Conservation (phyloP, 2,329 filamentous ascomycete species). For the Zopfia rhizophila region DNA sequence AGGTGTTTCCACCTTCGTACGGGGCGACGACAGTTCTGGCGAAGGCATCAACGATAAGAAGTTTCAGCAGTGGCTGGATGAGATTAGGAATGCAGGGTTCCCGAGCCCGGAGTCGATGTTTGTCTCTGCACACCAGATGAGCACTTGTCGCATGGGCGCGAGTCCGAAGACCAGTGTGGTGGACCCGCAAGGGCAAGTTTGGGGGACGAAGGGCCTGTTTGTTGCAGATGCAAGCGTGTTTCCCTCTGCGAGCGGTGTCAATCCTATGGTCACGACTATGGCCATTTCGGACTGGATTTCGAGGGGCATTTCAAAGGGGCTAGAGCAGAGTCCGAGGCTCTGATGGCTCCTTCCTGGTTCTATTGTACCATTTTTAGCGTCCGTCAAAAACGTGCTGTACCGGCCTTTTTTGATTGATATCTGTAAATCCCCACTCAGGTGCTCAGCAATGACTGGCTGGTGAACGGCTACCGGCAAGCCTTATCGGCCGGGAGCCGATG, state of each 20-base stretch:
- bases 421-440: too few relatives aligned
- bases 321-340: slow-evolving; percentile 34
- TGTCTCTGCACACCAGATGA: slow-evolving; percentile 84
- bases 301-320: slow-evolving; percentile 35
- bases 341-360: slow-evolving; percentile 8
- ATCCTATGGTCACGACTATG: slow-evolving; percentile 85
- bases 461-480: too few relatives aligned
- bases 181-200: slow-evolving; percentile 62
- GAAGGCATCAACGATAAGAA: slow-evolving; percentile 66
- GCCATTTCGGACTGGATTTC: slow-evolving; percentile 51
- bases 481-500: too few relatives aligned
- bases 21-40: slow-evolving; percentile 39
- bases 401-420: too few relatives aligned
- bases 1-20: slow-evolving; percentile 72
- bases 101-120: slow-evolving; percentile 64
- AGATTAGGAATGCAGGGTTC: slow-evolving; percentile 62
- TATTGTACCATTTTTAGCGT: slow-evolving; percentile 1
- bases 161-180: slow-evolving; percentile 55
- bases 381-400: too few relatives aligned
- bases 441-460: too few relatives aligned
- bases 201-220: slow-evolving; percentile 72
- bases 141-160: slow-evolving; percentile 76
- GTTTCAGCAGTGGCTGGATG: slow-evolving; percentile 71
- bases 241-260: slow-evolving; percentile 79
- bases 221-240: slow-evolving; percentile 81